Evolutionary conservation across 2,329 filamentous ascomycete species (phyloP), one percentile per base, ranked within the genome.

Genomic region (Penicillium sp.): DNA sequence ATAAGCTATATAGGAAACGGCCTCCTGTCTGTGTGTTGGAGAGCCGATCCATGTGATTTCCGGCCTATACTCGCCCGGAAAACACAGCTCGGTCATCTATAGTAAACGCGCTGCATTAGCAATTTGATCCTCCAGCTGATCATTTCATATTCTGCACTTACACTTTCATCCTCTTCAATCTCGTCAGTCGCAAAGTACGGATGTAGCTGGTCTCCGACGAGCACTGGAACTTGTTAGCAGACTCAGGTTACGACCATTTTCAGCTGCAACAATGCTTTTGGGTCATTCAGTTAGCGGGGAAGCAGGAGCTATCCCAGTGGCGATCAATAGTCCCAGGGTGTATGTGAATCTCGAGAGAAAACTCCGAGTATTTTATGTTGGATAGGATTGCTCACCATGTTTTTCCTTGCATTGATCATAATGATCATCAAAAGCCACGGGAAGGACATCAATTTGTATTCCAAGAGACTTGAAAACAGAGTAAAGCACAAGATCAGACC

Each of bases 31-130:
- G 17, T 64, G 53, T 17, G 51, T 21, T 47, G 53, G 55, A 3
- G 49, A 32, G 2, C 49, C 53, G 15, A 65, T 45, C 62, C 61
- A 64, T 10, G 50, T 61, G 6, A 64, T 56, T 2, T 19, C 24
- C 19, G n/a, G 24, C 24, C 24, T 41, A 6, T 3, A 6, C 12
- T 39, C n/a, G 22, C 37, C 24, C 24, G 24, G 2, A 24, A n/a
- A 41, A 19, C 12, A 4, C 13, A 6, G 6, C 3, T 26, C 10
- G 22, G 13, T 8, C 13, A 5, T 3, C n/a, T 17, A 9, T 3
- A 41, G 5, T 6, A 12, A 19, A 8, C 28, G 15, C 15, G 6
- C 38, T 10, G 28, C n/a, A 29, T 47, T 34, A 45, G 21, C 13
- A n/a, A 32, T 21, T 28, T 17, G 24, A 17, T 41, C 3, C 9